phyloP scores from a whole-genome alignment of 768 basidiomycete species.

The Tylopilus subfusipes region DNA sequence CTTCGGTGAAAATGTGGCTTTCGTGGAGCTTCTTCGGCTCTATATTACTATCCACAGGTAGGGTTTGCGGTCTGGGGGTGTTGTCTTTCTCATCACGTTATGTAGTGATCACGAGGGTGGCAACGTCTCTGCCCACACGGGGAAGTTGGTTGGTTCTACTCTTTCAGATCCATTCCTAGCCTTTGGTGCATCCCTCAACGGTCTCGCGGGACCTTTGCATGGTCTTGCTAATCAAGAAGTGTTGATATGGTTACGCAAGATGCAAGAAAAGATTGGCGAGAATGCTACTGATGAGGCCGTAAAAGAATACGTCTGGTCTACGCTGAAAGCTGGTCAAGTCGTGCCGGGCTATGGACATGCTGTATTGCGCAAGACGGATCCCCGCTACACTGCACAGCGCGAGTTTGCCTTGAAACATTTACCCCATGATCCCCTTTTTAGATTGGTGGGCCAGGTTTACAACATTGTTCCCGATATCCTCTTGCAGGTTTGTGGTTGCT shows the following conservation, averaged over 20 bases:
- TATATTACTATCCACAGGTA: slow-evolving; percentile 97
- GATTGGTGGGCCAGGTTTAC: slow-evolving; percentile 88
- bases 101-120: slow-evolving; percentile 94
- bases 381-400: slow-evolving; percentile 86
- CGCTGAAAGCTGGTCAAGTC: slow-evolving; percentile 89
- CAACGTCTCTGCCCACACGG: slow-evolving; percentile 94
- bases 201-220: slow-evolving; percentile 95
- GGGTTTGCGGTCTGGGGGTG: neutral
- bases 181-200: slow-evolving; percentile 89
- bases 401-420: slow-evolving; percentile 86
- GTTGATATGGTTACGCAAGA: slow-evolving; percentile 88
- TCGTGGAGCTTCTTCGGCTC: slow-evolving; percentile 91
- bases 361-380: slow-evolving; percentile 87
- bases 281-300: slow-evolving; percentile 83
- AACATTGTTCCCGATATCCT: slow-evolving; percentile 87
- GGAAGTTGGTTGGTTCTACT: slow-evolving; percentile 90
- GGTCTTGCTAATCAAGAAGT: slow-evolving; percentile 98
- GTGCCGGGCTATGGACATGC: slow-evolving; percentile 92
- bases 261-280: slow-evolving; percentile 87
- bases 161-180: slow-evolving; percentile 97
- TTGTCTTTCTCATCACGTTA: neutral
- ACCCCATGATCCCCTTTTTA: slow-evolving; percentile 87
- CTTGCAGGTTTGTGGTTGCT: slow-evolving; percentile 53
- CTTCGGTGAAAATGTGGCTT: slow-evolving; percentile 80
- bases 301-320: slow-evolving; percentile 92